Percentiles rank a stretch among this genome's conserved stretches.
These are phyloP conservation scores for Xerocomus potaroensis DNA, from an alignment of 768 basidiomycete species.

Conservation along the genomic window DNA sequence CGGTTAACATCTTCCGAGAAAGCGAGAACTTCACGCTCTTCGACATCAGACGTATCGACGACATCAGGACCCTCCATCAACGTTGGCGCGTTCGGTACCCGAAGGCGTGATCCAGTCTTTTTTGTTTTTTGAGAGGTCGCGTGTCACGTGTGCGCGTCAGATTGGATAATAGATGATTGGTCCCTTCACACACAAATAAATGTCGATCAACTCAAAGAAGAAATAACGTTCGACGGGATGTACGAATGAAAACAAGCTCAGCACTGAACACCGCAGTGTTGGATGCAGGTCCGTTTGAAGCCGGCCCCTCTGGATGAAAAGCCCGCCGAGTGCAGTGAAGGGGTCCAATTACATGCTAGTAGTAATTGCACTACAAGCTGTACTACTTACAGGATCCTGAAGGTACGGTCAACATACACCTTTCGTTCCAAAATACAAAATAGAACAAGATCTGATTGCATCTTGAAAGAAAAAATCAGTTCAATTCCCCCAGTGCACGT, in stretches of 20 bases:
- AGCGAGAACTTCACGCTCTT: slow-evolving; percentile 48
- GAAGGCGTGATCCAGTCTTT: neutral
- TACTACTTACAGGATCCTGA: too few relatives aligned
- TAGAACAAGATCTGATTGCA: slow-evolving; percentile 3
- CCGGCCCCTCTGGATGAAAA: too few relatives aligned
- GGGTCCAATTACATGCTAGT: too few relatives aligned
- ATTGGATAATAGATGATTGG: too few relatives aligned
- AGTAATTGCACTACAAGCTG: neutral
- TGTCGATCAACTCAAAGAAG: too few relatives aligned
- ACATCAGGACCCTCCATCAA: slow-evolving; percentile 34
- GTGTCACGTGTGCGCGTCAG: slow-evolving; percentile 23
- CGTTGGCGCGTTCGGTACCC: neutral
- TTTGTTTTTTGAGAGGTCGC: too few relatives aligned
- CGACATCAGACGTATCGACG: slow-evolving; percentile 61
- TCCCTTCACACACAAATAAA: neutral
- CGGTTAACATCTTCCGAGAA: slow-evolving; percentile 11
- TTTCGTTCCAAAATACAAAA: slow-evolving; percentile 18
- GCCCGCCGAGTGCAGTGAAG: too few relatives aligned
- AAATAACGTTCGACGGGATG: too few relatives aligned
- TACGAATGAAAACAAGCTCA: too few relatives aligned
- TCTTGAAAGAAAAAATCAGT: slow-evolving; percentile 5
- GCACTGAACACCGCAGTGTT: too few relatives aligned
- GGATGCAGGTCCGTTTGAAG: too few relatives aligned
- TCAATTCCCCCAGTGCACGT: slow-evolving; percentile 5
- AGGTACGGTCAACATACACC: slow-evolving; percentile 9